phyloP scores from a whole-genome alignment of 2,329 filamentous ascomycete genomes.

The Pestalotiopsis sp. region DNA sequence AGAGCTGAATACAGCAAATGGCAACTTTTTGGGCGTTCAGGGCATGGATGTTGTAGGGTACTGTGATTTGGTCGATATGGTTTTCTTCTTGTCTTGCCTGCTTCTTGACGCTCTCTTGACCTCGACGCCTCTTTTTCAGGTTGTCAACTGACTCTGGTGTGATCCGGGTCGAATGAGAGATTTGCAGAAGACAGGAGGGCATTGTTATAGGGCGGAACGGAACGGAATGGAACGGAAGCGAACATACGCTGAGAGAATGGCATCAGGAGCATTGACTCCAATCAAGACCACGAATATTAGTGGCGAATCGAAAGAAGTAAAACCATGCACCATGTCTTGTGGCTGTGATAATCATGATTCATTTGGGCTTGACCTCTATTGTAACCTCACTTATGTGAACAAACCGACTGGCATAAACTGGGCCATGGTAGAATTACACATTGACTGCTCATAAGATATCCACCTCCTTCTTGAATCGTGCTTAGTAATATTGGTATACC shows the following conservation, averaged over 20 bases:
- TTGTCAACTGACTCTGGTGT: not conserved
- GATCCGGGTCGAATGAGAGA: not conserved
- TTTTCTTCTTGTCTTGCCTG: not conserved
- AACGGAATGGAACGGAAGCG: not conserved
- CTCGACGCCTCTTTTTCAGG: not conserved
- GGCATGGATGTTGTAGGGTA: not conserved
- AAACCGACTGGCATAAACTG: too few relatives aligned
- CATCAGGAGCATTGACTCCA: not conserved
- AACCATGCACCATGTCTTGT: not conserved
- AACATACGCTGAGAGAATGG: not conserved
- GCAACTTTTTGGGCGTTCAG: constrained; percentile 1
- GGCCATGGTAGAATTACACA: too few relatives aligned
- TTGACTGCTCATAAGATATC: too few relatives aligned
- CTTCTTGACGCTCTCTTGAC: not conserved
- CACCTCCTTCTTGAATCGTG: too few relatives aligned
- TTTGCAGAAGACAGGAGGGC: not conserved
- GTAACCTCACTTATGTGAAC: not conserved
- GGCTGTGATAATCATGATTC: not conserved
- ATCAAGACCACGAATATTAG: not conserved
- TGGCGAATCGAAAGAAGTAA: not conserved
- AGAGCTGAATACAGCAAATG: constrained; percentile 4
- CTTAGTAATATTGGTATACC: too few relatives aligned
- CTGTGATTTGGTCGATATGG: not conserved
- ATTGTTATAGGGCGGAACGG: not conserved
- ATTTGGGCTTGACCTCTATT: not conserved